A percentile compares a stretch with the other conserved stretches of the same genome.
These are phyloP conservation scores for Sarcomyxa edulis DNA, from an alignment of 768 basidiomycete genomes.

Conservation along the genomic window DNA sequence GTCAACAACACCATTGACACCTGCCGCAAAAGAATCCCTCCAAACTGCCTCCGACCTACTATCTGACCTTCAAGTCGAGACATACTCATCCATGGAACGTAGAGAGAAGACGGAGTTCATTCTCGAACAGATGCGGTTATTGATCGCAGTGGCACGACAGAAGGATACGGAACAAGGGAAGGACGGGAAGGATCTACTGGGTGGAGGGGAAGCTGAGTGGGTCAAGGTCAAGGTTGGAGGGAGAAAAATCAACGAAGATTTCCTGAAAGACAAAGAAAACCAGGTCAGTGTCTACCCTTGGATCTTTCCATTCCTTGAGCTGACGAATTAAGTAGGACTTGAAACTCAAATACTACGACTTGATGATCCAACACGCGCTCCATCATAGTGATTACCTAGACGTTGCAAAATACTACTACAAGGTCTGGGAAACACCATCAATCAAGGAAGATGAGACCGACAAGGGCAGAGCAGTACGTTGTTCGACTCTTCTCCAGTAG, in stretches of 20 bases:
- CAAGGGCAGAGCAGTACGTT: slow-evolving; percentile 62
- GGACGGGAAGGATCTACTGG: slow-evolving; percentile 55
- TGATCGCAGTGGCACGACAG: slow-evolving; percentile 68
- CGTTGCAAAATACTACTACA: slow-evolving; percentile 91
- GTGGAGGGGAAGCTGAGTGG: slow-evolving; percentile 87
- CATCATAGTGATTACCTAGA: slow-evolving; percentile 85
- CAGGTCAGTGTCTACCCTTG: slow-evolving; percentile 47
- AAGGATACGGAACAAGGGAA: slow-evolving; percentile 70
- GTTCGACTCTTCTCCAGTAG: slow-evolving; percentile 1
- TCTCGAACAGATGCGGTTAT: slow-evolving; percentile 92
- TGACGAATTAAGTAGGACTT: slow-evolving; percentile 56
- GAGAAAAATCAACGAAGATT: slow-evolving; percentile 90
- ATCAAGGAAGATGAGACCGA: slow-evolving; percentile 78
- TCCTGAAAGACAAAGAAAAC: slow-evolving; percentile 83
- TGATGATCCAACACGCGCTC: slow-evolving; percentile 94
- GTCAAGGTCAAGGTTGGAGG: slow-evolving; percentile 87
- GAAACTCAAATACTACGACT: slow-evolving; percentile 92
- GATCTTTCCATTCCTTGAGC: not conserved
- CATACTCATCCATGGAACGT: slow-evolving; percentile 97
- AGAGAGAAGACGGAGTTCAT: slow-evolving; percentile 98
- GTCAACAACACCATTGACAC: slow-evolving; percentile 35
- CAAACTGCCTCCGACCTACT: slow-evolving; percentile 88
- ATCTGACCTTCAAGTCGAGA: slow-evolving; percentile 95
- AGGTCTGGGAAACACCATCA: slow-evolving; percentile 95
- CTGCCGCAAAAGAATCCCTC: slow-evolving; percentile 59